Evolutionary conservation across 1,139 yeast genomes (phyloP).

Genomic region (Protomyces pachydermus): DNA sequence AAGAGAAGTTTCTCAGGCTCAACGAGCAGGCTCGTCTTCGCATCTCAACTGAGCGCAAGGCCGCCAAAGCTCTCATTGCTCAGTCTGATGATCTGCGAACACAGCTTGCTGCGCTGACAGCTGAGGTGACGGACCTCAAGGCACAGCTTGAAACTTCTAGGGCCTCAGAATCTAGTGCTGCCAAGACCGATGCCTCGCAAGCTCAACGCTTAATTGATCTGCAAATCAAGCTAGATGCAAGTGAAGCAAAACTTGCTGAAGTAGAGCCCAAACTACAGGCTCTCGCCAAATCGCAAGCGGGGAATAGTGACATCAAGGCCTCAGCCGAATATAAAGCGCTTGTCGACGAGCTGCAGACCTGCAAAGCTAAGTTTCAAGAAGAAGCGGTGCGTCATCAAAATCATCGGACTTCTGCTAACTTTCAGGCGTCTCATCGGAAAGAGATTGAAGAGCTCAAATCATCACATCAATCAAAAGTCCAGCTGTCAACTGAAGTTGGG

Average conservation of each 20-base stretch:
- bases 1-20: conserved; percentile 5
- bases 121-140: conserved; percentile 2
- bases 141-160: conserved; percentile 8
- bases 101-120: conserved; percentile 1
- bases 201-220: conserved; percentile 12
- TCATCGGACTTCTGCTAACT: no score
- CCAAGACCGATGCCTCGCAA: not conserved
- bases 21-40: conserved; percentile 24
- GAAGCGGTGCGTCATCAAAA: no score
- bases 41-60: conserved; percentile 23
- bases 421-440: no score
- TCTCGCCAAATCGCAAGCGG: conserved; percentile 35
- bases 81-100: not conserved
- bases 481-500: no score
- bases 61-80: conserved; percentile 17
- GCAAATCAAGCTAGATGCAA: conserved; percentile 23
- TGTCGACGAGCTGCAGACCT: not conserved
- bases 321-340: not conserved
- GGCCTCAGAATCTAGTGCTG: conserved; percentile 24
- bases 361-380: not conserved
- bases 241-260: conserved; percentile 22
- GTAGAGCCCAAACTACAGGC: conserved; percentile 38
- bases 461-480: no score
- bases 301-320: not conserved
- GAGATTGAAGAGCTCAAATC: no score